phyloP scores from a whole-genome alignment of 2,329 filamentous ascomycete species.

The Diaporthe sp. region DNA sequence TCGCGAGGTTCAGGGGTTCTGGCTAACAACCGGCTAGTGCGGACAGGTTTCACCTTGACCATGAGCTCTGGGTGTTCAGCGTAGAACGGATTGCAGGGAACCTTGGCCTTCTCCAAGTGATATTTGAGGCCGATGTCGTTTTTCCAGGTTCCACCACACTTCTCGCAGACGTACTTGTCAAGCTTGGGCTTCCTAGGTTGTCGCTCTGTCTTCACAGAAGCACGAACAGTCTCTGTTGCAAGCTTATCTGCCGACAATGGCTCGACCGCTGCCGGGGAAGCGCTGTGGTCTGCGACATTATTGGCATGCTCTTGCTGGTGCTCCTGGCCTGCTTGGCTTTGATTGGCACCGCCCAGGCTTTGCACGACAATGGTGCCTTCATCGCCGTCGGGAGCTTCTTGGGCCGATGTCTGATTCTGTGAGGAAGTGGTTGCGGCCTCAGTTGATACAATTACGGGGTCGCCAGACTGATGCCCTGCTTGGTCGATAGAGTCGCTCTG shows the following conservation, averaged over 20 bases:
- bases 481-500: neutral
- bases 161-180: conserved; percentile 57
- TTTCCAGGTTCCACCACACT: conserved; percentile 69
- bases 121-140: conserved; percentile 71
- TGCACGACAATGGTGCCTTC: conserved; percentile 21
- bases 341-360: neutral
- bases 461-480: neutral
- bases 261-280: neutral
- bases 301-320: neutral
- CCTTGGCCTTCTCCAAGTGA: conserved; percentile 68
- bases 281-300: neutral
- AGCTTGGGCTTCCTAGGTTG: conserved; percentile 14
- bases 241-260: neutral
- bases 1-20: conserved; percentile 22
- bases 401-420: neutral
- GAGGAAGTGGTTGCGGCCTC: neutral
- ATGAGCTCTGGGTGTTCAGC: conserved; percentile 47
- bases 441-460: neutral
- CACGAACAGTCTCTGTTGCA: neutral
- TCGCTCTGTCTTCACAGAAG: conserved; percentile 8
- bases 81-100: conserved; percentile 65
- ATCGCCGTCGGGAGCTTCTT: neutral
- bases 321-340: neutral
- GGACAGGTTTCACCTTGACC: conserved; percentile 38
- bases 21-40: neutral